Conservation (phyloP, 129 eudicot genomes). For the Erigeron canadensis region DNA sequence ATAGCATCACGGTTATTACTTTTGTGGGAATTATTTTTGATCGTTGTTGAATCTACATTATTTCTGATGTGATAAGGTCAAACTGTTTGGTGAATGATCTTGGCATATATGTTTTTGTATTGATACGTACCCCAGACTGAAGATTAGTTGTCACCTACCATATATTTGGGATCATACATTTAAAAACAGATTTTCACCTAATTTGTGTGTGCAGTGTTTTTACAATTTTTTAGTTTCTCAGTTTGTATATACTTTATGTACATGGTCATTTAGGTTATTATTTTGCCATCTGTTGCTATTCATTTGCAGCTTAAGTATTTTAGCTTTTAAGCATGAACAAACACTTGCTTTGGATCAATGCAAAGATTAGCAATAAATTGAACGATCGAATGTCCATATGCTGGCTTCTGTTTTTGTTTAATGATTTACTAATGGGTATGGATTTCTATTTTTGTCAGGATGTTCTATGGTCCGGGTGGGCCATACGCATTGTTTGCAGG, state of each 20-base stretch:
- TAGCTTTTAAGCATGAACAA: too few relatives aligned
- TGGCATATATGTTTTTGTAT: constrained; percentile 21
- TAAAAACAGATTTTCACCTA: constrained; percentile 22
- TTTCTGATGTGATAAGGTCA: too few relatives aligned
- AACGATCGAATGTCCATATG: too few relatives aligned
- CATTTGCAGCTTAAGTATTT: too few relatives aligned
- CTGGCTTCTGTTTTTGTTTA: neutral
- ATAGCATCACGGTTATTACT: too few relatives aligned
- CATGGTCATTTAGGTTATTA: too few relatives aligned
- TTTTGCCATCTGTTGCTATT: neutral
- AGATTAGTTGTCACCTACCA: constrained; percentile 26
- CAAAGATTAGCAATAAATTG: too few relatives aligned
- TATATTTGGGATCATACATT: constrained; percentile 10
- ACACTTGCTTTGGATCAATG: too few relatives aligned
- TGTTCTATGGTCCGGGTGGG: constrained; percentile 99
- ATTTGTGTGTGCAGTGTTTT: constrained; percentile 20
- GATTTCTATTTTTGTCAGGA: constrained; percentile 39
- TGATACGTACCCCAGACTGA: neutral
- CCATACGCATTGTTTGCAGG: constrained; percentile 98
- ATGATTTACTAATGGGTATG: constrained; percentile 13
- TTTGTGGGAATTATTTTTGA: too few relatives aligned
- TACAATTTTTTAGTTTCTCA: constrained; percentile 9
- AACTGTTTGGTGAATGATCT: too few relatives aligned
- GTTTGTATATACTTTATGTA: neutral
- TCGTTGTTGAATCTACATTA: too few relatives aligned